Percentiles rank a stretch among this genome's conserved stretches.
Evolutionary conservation across 2,329 filamentous ascomycete species (phyloP).

Genomic region (Geosmithia morbida): DNA sequence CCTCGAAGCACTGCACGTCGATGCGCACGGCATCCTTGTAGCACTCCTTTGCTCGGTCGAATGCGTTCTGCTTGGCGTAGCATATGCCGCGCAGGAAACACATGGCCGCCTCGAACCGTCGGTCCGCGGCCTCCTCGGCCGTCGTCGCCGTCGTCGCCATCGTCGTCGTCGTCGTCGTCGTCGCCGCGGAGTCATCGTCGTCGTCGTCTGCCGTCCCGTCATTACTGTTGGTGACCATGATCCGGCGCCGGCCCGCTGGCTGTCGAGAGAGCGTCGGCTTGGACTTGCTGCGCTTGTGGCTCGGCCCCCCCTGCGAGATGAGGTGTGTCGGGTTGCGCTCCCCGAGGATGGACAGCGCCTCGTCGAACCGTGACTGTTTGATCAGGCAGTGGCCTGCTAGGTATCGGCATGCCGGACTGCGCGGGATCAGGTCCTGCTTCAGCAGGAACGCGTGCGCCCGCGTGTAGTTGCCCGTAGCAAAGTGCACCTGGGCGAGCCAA

Average conservation of each 20-base stretch:
- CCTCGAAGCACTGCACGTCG: conserved; percentile 96
- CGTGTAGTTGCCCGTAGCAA: conserved; percentile 87
- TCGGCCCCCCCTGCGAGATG: conserved; percentile 38
- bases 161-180: conserved; percentile 36
- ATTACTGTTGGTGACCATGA: conserved; percentile 10
- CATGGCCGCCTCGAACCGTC: conserved; percentile 92
- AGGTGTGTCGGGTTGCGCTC: conserved; percentile 91
- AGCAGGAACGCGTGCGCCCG: conserved; percentile 77
- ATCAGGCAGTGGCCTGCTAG: conserved; percentile 89
- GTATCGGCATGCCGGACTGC: conserved; percentile 80
- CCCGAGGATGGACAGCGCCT: conserved; percentile 73
- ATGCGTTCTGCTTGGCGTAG: conserved; percentile 93
- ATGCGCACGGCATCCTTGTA: conserved; percentile 96
- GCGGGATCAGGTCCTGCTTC: conserved; percentile 65
- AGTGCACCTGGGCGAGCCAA: conserved; percentile 97
- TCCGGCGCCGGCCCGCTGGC: conserved; percentile 10
- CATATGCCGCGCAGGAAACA: conserved; percentile 89
- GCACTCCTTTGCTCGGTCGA: conserved; percentile 93
- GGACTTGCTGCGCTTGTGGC: conserved; percentile 20
- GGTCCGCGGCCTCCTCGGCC: conserved; percentile 49
- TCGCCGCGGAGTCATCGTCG: conserved; percentile 43
- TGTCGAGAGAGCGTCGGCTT: not conserved
- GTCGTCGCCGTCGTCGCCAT: conserved; percentile 26
- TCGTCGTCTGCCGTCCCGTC: conserved; percentile 18
- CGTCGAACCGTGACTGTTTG: conserved; percentile 80